These are phyloP conservation scores for Lipomyces mesembrius DNA, from an alignment of 805 yeast genomes.

Conservation along the genomic window DNA sequence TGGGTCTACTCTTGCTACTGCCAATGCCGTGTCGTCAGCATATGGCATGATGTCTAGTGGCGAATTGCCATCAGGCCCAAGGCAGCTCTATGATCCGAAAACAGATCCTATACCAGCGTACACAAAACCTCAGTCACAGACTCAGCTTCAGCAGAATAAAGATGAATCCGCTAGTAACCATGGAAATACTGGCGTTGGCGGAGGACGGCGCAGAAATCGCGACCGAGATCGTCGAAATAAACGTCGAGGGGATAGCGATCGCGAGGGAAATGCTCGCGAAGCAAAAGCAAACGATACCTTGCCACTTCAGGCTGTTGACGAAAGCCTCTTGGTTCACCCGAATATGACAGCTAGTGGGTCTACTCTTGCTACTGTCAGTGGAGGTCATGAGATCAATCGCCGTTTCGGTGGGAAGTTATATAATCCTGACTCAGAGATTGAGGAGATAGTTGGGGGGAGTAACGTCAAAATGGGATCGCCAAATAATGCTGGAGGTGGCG, in stretches of 20 bases:
- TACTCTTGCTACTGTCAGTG: no score
- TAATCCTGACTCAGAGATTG: constrained; percentile 23
- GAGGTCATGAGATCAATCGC: background rate
- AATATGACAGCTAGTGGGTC: no score
- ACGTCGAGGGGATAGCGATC: constrained; percentile 14
- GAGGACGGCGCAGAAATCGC: constrained; percentile 14
- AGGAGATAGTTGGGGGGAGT: background rate
- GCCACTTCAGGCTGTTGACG: background rate
- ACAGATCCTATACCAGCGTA: constrained; percentile 31
- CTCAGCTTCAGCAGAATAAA: background rate
- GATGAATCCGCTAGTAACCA: background rate
- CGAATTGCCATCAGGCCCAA: constrained; percentile 9
- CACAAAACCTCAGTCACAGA: constrained; percentile 9
- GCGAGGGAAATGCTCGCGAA: background rate
- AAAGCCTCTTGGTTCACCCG: no score
- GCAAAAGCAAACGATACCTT: background rate
- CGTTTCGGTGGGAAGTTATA: constrained; percentile 14
- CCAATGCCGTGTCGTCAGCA: background rate
- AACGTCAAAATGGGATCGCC: background rate
- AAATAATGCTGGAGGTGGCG: constrained; percentile 1
- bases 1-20: background rate
- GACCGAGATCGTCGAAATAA: constrained; percentile 15
- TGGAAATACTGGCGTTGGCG: background rate
- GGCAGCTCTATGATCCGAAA: constrained; percentile 32
- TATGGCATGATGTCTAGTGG: constrained; percentile 10